These are phyloP conservation scores for Jimgerdemannia flammicorona DNA, from an alignment of 192 early-diverging fungal genomes.

Conservation along the genomic window DNA sequence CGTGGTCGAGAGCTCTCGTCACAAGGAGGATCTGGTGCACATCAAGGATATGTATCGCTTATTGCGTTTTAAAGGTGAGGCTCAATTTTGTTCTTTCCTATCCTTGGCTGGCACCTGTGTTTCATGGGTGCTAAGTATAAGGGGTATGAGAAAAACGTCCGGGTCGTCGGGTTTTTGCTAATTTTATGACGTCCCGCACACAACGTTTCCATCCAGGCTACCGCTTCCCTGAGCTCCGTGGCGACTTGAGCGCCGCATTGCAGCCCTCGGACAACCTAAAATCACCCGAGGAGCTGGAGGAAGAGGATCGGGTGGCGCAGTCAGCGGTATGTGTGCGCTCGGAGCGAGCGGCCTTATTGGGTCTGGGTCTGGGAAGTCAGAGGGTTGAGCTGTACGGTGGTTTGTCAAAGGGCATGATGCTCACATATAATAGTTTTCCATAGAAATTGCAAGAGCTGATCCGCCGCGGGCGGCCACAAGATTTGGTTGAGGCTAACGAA, in stretches of 20 bases:
- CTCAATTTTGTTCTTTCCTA: background rate
- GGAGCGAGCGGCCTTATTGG: too few species aligned
- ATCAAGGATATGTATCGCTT: conserved; percentile 95
- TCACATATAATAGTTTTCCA: background rate
- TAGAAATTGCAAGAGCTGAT: conserved; percentile 97
- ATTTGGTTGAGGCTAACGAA: conserved; percentile 93
- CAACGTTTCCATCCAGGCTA: conserved; percentile 48
- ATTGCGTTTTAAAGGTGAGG: conserved; percentile 79
- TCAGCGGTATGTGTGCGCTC: conserved; percentile 55
- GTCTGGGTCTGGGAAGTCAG: background rate
- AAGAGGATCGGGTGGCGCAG: conserved; percentile 85
- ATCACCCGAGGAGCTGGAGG: conserved; percentile 92
- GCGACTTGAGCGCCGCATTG: conserved; percentile 61
- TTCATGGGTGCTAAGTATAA: background rate
- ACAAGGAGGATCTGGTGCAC: conserved; percentile 90
- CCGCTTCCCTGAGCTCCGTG: conserved; percentile 64
- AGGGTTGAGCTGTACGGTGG: conserved; percentile 10
- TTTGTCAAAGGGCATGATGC: conserved; percentile 19
- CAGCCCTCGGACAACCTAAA: conserved; percentile 66
- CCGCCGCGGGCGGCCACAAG: conserved; percentile 87
- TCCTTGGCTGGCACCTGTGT: conserved; percentile 2
- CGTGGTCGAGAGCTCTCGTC: conserved; percentile 78
- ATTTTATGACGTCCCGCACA: background rate
- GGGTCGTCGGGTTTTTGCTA: conserved; percentile 16
- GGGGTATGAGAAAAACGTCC: background rate